A percentile compares a stretch with the other conserved stretches of the same genome.
Conservation (phyloP, 176 grass and related monocot genomes). For the Themeda triandra region DNA sequence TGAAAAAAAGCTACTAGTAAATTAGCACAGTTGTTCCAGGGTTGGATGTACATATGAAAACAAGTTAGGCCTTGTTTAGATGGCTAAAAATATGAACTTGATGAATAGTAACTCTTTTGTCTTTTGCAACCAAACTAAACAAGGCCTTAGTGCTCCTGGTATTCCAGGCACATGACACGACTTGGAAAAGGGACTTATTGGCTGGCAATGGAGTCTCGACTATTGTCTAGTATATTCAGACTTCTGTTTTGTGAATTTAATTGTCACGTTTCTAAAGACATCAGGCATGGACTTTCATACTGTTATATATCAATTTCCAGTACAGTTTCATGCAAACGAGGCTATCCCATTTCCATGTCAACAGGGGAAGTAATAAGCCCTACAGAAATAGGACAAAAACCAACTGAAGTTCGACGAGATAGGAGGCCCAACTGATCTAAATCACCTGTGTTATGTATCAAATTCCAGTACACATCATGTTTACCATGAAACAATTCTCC, state of each 20-base stretch:
- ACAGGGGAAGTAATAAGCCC: neutral
- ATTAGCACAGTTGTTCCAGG: neutral
- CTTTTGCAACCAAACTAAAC: no score
- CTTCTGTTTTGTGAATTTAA: constrained; percentile 5
- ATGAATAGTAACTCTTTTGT: no score
- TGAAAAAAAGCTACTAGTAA: neutral
- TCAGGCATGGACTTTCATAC: neutral
- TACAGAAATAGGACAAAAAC: neutral
- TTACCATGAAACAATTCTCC: neutral
- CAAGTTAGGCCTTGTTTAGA: no score
- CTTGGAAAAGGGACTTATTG: neutral
- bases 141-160: neutral
- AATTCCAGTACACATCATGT: neutral
- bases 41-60: constrained; percentile 32
- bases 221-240: neutral
- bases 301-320: neutral
- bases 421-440: neutral
- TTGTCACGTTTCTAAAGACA: neutral
- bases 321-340: neutral
- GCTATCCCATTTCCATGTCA: neutral
- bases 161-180: neutral
- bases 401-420: neutral
- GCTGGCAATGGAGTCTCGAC: neutral
- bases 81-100: no score
- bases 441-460: neutral